These are phyloP conservation scores for Artemisia argyi DNA, from an alignment of 129 eudicot species.

Conservation along the genomic window DNA sequence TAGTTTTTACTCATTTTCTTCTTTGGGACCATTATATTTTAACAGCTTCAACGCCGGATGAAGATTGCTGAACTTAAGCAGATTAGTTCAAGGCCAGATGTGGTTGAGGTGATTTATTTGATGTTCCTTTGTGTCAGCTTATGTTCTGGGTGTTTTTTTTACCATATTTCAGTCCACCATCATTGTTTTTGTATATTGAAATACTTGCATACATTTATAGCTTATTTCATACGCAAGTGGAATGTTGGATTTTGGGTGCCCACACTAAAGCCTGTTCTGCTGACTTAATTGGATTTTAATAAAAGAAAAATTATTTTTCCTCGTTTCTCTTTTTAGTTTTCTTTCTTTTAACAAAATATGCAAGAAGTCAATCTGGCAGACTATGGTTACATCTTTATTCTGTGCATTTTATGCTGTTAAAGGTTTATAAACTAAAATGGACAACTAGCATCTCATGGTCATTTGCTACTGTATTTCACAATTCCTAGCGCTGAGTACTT, in stretches of 20 bases:
- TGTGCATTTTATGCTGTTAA: neutral
- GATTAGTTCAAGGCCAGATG: constrained; percentile 90
- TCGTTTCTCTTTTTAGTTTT: neutral
- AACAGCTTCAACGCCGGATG: constrained; percentile 94
- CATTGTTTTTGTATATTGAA: no score
- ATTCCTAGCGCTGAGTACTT: neutral
- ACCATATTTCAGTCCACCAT: no score
- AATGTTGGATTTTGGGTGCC: neutral
- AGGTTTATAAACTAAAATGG: constrained; percentile 6
- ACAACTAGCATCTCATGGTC: neutral
- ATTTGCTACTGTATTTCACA: neutral
- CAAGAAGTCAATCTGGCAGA: no score
- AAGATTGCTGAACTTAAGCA: constrained; percentile 97
- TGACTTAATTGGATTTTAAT: neutral
- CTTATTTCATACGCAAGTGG: neutral
- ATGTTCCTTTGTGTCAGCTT: neutral
- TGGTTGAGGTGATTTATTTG: constrained; percentile 68
- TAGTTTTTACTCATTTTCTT: constrained; percentile 4
- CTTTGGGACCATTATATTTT: constrained; percentile 7
- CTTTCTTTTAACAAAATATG: no score
- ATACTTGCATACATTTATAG: neutral
- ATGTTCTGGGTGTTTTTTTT: neutral
- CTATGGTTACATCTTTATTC: neutral
- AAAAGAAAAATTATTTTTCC: neutral
- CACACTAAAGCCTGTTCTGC: neutral